Conservation (phyloP, 2,329 filamentous ascomycete species). For the Cercospora sp. region DNA sequence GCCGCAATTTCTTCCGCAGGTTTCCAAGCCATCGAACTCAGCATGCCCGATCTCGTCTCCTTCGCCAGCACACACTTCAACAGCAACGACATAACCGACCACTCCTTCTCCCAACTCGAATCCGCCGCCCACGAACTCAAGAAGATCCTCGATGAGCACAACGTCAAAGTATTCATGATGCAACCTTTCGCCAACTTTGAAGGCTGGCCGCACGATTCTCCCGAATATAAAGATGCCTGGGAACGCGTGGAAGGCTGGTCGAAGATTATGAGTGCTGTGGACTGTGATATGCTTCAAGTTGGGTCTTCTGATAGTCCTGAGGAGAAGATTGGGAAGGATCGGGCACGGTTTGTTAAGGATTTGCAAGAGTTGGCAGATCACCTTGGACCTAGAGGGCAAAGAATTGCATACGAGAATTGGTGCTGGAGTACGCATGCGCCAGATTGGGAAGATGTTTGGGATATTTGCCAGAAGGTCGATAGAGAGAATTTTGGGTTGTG, state of each 20-base stretch:
- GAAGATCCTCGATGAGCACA: slow-evolving; percentile 54
- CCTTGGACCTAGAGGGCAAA: slow-evolving; percentile 57
- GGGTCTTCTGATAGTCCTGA: slow-evolving; percentile 64
- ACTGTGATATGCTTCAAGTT: slow-evolving; percentile 69
- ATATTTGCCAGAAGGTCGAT: slow-evolving; percentile 63
- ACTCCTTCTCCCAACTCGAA: slow-evolving; percentile 62
- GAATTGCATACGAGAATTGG: slow-evolving; percentile 78
- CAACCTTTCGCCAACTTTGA: slow-evolving; percentile 78
- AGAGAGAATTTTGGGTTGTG: slow-evolving; percentile 70
- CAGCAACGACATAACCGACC: slow-evolving; percentile 49
- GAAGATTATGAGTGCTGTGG: slow-evolving; percentile 67
- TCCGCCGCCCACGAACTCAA: slow-evolving; percentile 57
- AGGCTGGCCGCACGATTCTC: slow-evolving; percentile 63
- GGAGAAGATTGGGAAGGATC: slow-evolving; percentile 53
- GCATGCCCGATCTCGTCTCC: slow-evolving; percentile 68
- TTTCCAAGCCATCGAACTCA: slow-evolving; percentile 70
- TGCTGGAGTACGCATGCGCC: slow-evolving; percentile 74
- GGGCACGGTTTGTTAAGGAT: slow-evolving; percentile 58
- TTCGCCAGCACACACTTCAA: slow-evolving; percentile 57
- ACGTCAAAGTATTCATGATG: slow-evolving; percentile 66
- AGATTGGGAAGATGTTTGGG: slow-evolving; percentile 68
- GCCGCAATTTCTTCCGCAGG: slow-evolving; percentile 63
- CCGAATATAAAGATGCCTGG: slow-evolving; percentile 63
- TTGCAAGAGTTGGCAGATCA: slow-evolving; percentile 65
- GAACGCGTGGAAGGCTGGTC: slow-evolving; percentile 66